phyloP scores from a whole-genome alignment of 23 red algal genomes.

The Gracilariopsis chorda region DNA sequence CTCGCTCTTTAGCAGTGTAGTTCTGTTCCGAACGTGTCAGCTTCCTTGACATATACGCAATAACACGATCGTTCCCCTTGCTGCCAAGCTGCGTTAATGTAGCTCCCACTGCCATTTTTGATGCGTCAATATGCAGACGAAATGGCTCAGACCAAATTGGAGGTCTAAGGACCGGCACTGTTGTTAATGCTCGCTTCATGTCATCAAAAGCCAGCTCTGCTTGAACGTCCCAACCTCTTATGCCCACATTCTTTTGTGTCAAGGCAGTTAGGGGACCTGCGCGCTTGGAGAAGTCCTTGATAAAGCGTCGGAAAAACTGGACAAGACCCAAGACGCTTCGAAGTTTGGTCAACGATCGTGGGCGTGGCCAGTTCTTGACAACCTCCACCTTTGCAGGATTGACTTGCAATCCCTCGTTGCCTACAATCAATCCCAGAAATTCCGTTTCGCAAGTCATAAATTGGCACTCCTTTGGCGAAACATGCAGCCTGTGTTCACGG shows the following conservation, averaged over 20 bases:
- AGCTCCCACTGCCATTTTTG: not conserved
- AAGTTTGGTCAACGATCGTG: not conserved
- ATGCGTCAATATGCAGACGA: not conserved
- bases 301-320: not conserved
- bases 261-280: not conserved
- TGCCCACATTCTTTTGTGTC: not conserved
- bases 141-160: not conserved
- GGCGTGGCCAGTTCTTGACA: not conserved
- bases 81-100: not conserved
- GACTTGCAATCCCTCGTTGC: not conserved
- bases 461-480: not conserved
- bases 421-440: not conserved
- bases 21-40: not conserved
- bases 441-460: not conserved
- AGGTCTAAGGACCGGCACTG: not conserved
- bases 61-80: not conserved
- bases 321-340: not conserved
- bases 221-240: not conserved
- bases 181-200: not conserved
- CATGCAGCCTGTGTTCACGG: not conserved
- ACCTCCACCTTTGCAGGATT: not conserved
- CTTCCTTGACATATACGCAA: not conserved
- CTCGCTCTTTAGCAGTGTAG: slow-evolving; percentile 2
- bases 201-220: not conserved
- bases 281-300: not conserved